These are phyloP conservation scores for Phaeotremella fagi DNA, from an alignment of 768 basidiomycete species.

Conservation along the genomic window DNA sequence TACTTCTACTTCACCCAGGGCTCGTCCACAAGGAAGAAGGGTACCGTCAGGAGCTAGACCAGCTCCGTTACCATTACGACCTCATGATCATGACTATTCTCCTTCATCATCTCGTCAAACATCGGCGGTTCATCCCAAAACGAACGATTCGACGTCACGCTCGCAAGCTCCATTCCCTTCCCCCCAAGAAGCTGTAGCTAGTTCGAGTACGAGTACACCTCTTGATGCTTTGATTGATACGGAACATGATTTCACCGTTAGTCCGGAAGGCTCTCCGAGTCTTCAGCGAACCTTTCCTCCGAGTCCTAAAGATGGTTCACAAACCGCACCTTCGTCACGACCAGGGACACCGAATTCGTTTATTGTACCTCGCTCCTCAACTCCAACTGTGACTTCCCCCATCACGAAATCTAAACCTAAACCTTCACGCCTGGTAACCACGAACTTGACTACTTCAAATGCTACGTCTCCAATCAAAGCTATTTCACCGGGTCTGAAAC, in stretches of 20 bases:
- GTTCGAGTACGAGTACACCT: conserved; percentile 1
- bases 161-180: not conserved
- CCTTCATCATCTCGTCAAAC: not conserved
- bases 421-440: conserved; percentile 26
- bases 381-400: conserved; percentile 9
- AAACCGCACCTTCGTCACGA: not conserved
- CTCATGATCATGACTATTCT: not conserved
- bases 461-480: conserved; percentile 22
- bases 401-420: conserved; percentile 24
- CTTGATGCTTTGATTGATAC: conserved; percentile 15
- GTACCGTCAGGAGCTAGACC: not conserved
- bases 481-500: conserved; percentile 34
- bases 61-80: not conserved
- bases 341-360: conserved; percentile 13
- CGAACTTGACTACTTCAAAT: conserved; percentile 13
- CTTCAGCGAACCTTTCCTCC: not conserved
- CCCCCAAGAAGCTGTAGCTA: too few relatives aligned
- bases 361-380: conserved; percentile 3
- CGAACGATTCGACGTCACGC: not conserved
- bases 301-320: not conserved
- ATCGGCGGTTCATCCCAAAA: too few relatives aligned
- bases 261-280: conserved; percentile 18
- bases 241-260: conserved; percentile 20
- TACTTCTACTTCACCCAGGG: too few relatives aligned
- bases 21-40: not conserved